Base-by-base conservation (phyloP, 2,329 filamentous ascomycete genomes). In the Pyricularia sp. region DNA sequence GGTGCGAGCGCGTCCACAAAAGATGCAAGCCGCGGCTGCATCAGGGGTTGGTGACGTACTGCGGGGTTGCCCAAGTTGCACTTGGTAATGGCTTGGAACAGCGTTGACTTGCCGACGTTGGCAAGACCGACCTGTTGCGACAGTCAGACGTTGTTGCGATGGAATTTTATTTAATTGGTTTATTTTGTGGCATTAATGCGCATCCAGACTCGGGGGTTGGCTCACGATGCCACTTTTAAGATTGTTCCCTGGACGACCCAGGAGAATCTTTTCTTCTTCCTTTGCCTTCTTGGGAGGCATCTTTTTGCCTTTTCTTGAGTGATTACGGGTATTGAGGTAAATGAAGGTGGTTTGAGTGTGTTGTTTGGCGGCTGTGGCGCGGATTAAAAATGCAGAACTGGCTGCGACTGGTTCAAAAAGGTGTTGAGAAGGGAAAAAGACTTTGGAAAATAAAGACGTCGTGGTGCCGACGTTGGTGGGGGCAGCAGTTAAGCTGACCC, bases 11-110 rank as follows among this genome's bases (percentile, higher is more conserved):
- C 66, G 57, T 65, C 64, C 60, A 57, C 16, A 26, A 16, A 13
- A 40, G 13, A 44, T 31, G 62, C 35, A 62, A 44, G 22, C 9
- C 40, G 16, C 40, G 19, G 40, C 19, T 24, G 33, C 64, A 60
- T 59, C 44, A 35, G 63, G 55, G 70, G 71, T 72, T 70, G 72
- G 59, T 67, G 65, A 83, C 86, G 78, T 83, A 91, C 88, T 82
- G 94, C 94, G 73, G 96, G 96, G 82, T 97, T 99, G 80, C 96
- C 94, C 73, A 99, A 88, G 70, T 87, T 87, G 79, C 89, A 96
- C 84, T 97, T 97, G 76, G 94, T 99, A 79, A 99, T 97, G 75
- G 94, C 92, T 83, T 99, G 96, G 86, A 99, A 99, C 73, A 99
- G 87, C 40, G 96, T 99, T 70, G 94, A 99, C 83, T 99, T 99